Conservation (phyloP, 1,284 basidiomycete genomes). For the Crucibulum cyathiforme region DNA sequence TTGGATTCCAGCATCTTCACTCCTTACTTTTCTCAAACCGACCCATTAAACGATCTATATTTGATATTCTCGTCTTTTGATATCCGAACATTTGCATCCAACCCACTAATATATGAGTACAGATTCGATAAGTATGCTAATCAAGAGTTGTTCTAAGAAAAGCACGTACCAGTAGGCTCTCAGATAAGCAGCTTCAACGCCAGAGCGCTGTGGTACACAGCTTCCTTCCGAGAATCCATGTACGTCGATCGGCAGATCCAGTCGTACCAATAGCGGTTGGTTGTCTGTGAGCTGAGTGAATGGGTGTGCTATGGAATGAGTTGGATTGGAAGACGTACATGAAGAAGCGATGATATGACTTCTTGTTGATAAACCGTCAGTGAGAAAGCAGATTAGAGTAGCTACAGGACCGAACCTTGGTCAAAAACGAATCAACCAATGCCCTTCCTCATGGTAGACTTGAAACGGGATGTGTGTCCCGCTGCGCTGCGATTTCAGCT, state of each 20-base stretch:
- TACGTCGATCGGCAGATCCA: slow-evolving; percentile 89
- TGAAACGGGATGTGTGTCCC: slow-evolving; percentile 2
- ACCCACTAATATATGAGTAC: too few species aligned
- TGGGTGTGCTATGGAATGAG: not conserved
- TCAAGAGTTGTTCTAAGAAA: slow-evolving; percentile 6
- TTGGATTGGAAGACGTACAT: slow-evolving; percentile 41
- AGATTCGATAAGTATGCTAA: slow-evolving; percentile 5
- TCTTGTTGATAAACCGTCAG: slow-evolving; percentile 36
- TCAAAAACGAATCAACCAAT: slow-evolving; percentile 58
- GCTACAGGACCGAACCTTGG: slow-evolving; percentile 47
- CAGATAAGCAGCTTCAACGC: slow-evolving; percentile 84
- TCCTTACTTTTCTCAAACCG: slow-evolving; percentile 71
- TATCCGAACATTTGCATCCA: too few species aligned
- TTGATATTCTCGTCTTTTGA: too few species aligned
- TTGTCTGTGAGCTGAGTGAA: slow-evolving; percentile 64
- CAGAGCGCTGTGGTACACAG: slow-evolving; percentile 85
- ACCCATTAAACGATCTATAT: too few species aligned
- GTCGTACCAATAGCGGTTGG: slow-evolving; percentile 83
- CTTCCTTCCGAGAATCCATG: slow-evolving; percentile 92
- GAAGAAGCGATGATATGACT: slow-evolving; percentile 59
- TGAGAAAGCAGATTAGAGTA: not conserved
- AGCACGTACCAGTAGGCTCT: slow-evolving; percentile 74
- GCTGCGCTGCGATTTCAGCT: slow-evolving; percentile 2
- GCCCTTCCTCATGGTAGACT: slow-evolving; percentile 22
- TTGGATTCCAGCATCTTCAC: slow-evolving; percentile 86